Conservation (phyloP, 345 rosid genomes). For the Eucalyptus polybractea region DNA sequence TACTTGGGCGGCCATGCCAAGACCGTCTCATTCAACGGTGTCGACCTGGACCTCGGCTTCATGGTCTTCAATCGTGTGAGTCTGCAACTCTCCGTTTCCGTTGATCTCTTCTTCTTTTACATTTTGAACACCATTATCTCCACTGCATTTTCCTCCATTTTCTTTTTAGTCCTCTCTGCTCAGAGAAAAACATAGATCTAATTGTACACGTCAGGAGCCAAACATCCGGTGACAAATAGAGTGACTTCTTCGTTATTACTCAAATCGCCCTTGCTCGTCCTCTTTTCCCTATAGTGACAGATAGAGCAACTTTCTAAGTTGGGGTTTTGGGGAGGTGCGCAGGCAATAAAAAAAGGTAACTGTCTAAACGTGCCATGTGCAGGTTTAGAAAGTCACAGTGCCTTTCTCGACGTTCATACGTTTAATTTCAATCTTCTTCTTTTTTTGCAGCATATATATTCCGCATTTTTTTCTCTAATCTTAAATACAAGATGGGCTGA, state of each 20-base stretch:
- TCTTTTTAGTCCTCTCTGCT: not conserved
- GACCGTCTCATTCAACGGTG: slow-evolving; percentile 11
- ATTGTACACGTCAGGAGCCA: not conserved
- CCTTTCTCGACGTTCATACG: not conserved
- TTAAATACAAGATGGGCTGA: not conserved
- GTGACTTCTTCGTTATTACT: not conserved
- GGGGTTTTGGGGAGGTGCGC: no score
- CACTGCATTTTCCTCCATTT: not conserved
- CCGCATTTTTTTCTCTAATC: not conserved
- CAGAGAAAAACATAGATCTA: not conserved
- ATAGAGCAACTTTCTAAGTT: no score
- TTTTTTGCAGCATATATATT: not conserved
- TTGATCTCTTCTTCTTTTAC: not conserved
- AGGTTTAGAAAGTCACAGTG: not conserved
- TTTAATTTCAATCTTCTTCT: not conserved
- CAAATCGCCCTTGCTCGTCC: not conserved
- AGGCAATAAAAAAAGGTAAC: no score
- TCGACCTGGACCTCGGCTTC: slow-evolving; percentile 35
- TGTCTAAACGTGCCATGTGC: no score
- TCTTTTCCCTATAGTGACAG: not conserved
- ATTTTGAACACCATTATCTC: not conserved
- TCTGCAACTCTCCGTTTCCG: not conserved
- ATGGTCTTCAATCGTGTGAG: slow-evolving; percentile 36
- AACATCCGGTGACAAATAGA: not conserved
- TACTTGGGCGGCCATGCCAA: slow-evolving; percentile 29